Evolutionary conservation across 1,139 yeast species (phyloP).

Genomic region (Neolecta irregularis): DNA sequence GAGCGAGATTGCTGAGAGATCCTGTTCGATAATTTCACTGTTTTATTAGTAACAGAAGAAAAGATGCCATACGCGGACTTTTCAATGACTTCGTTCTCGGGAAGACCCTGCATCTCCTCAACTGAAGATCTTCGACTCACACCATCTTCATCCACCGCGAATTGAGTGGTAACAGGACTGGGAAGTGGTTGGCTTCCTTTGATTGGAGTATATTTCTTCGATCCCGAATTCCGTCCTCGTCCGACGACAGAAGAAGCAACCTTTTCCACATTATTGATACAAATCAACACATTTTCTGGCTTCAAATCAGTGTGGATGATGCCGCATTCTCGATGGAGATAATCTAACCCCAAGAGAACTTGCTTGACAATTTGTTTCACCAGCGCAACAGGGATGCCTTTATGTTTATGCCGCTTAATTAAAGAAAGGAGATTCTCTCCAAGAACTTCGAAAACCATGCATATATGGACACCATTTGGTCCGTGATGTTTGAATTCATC

Average conservation of each 20-base stretch:
- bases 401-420: constrained; percentile 47
- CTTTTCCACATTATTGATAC: constrained; percentile 61
- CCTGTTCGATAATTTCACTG: constrained; percentile 1
- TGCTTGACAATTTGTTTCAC: constrained; percentile 75
- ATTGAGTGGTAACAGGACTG: constrained; percentile 41
- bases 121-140: too few species aligned
- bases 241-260: constrained; percentile 44
- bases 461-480: constrained; percentile 67
- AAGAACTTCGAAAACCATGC: constrained; percentile 80
- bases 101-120: too few species aligned
- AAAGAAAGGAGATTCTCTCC: constrained; percentile 69
- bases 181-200: constrained; percentile 82
- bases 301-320: constrained; percentile 80
- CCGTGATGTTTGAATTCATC: constrained; percentile 70
- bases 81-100: too few species aligned
- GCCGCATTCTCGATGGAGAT: constrained; percentile 73
- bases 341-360: constrained; percentile 59
- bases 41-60: not conserved
- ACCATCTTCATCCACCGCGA: too few species aligned
- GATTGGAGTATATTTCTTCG: constrained; percentile 55
- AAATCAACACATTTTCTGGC: constrained; percentile 77
- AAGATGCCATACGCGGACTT: too few species aligned
- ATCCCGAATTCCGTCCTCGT: too few species aligned
- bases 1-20: constrained; percentile 3
- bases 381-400: constrained; percentile 57